Evolutionary conservation across 1,139 yeast species (phyloP), one percentile per base, ranked within the genome.

Genomic region (Candida frijolesensis): DNA sequence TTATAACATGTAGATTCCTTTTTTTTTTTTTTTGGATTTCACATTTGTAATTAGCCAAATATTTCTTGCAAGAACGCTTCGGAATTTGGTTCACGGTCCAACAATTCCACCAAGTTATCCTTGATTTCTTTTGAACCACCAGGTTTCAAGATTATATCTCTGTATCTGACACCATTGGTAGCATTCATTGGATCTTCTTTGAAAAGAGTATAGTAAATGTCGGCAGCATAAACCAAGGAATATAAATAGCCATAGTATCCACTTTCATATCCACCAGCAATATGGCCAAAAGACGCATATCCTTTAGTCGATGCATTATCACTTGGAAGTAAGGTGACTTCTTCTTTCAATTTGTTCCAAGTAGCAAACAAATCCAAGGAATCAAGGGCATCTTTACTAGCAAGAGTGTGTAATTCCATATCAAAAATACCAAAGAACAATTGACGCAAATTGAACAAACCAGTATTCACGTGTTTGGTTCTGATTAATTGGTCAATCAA

Each of bases 221-320:
- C 96, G 6, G 89, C 82, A 1, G 96, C 95, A 72, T 85, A 89
- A 22, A 88, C 96, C 58, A 84, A 85, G 2, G 95, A 87, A 84
- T 90, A 89, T 70, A 89, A 70, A 66, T 89, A 89, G 2, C 96
- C 96, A 61, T 89, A 89, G 70, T 89, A 89, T 2, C 96, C 95
- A 19, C 94, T 83, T 56, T 87, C 91, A 63, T 89, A 89, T 6
- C 96, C 95, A 44, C 89, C 91, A 68, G 87, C 85, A 69, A 89
- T 77, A 63, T 89, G 96, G 4, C 90, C 92, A 65, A 89, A 89
- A 1, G 92, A 83, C 34, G 86, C 83, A 66, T 81, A 88, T 1
- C 95, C 96, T 52, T 77, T 82, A 8, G 87, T 80, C 27, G 70
- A 62, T 30, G 69, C 70, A 37, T 79, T 83, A 37, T 83, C 90